phyloP scores from a whole-genome alignment of 2,329 filamentous ascomycete species.

The Phyllosticta paracitricarpa region DNA sequence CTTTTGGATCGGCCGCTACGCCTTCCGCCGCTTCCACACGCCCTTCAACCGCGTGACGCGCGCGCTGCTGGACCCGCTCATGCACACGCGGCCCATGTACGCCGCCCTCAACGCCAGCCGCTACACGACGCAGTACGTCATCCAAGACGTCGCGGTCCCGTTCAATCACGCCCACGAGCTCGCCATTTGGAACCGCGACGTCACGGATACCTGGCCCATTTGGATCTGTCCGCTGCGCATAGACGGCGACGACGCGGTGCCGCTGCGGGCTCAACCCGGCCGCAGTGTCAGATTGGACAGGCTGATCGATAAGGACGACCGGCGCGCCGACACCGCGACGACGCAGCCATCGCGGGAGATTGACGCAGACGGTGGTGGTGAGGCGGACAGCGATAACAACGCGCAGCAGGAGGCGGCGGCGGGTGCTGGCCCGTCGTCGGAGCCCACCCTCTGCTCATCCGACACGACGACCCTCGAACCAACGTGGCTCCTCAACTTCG shows the following conservation, averaged over 20 bases:
- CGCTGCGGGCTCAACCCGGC: constrained; percentile 3
- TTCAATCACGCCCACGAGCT: constrained; percentile 42
- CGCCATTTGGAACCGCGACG: constrained; percentile 40
- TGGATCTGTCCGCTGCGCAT: constrained; percentile 48
- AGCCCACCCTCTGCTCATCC: too few relatives aligned
- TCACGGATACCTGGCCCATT: constrained; percentile 44
- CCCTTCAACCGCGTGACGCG: constrained; percentile 52
- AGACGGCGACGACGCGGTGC: constrained; percentile 11
- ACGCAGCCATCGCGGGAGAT: too few relatives aligned
- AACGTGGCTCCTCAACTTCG: constrained; percentile 38
- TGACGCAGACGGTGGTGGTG: background rate
- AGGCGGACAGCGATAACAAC: background rate
- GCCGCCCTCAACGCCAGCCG: constrained; percentile 51
- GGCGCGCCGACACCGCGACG: background rate
- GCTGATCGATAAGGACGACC: background rate
- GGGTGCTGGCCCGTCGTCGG: too few relatives aligned
- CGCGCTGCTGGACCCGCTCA: constrained; percentile 49
- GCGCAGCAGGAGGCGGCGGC: too few relatives aligned
- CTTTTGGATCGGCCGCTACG: constrained; percentile 54
- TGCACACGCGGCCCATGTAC: constrained; percentile 54
- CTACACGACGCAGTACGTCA: constrained; percentile 45
- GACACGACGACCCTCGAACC: background rate
- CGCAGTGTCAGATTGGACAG: background rate
- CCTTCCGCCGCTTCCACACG: constrained; percentile 50
- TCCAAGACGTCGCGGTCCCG: constrained; percentile 55